Base-by-base conservation (phyloP, 2,329 filamentous ascomycete species). In the Epichloe gansuensis region DNA sequence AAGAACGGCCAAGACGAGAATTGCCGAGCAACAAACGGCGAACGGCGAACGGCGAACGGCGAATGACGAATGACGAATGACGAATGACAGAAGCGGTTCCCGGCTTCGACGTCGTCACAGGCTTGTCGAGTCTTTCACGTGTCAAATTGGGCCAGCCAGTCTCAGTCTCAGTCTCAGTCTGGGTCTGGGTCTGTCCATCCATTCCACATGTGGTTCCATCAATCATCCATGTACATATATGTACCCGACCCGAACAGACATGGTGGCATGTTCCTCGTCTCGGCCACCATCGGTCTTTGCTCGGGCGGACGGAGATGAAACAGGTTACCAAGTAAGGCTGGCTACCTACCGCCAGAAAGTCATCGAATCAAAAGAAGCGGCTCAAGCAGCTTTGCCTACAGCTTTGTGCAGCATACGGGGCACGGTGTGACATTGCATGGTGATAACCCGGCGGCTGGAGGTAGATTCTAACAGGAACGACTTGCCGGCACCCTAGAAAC, bases 211-310 rank as follows among this genome's bases (percentile, higher is more conserved):
- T 21, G 17, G 17, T 31, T 9, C 28, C 28, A 31, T 31, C 28
- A 9, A 31, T 31, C 28, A 31, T 9, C 8, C 28, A 9, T 9
- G 28, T 31, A 9, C 28, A 31, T 9, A 3, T 8, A 9, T 9
- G 28, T 31, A 9, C 28, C 8, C 28, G 28, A 31, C 28, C 28
- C 28, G 28, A 31, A 8, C 28, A 31, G 28, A 9, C n/a, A n/a
- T n/a, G n/a, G n/a, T n/a, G n/a, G n/a, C 25, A 28, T 28, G 25
- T 28, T 28, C 28, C 28, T 28, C 28, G 28, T 8, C 52, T 67
- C 65, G 66, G 66, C 62, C 65, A 56, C 60, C 59, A 61, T 62
- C 64, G 65, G 64, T 60, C 60, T 64, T 52, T 37, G 59, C 63
- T 68, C 65, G 67, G 65, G 57, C 61, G 61, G 61, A 66, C 62